phyloP scores from a whole-genome alignment of 768 basidiomycete genomes.

The Lentinula raphanica region DNA sequence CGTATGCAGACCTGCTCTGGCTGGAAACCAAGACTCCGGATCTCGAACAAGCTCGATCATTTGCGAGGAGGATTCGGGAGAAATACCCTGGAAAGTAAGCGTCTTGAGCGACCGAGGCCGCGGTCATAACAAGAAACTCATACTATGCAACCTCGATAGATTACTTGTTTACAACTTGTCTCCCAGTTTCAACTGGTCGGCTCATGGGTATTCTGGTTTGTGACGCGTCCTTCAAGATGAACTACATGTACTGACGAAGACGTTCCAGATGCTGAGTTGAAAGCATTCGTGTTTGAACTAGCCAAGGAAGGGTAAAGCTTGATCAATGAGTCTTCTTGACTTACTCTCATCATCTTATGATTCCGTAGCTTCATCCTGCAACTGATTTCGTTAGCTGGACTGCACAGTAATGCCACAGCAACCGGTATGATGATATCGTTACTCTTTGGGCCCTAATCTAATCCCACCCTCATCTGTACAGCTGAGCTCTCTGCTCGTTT shows the following conservation, averaged over 20 bases:
- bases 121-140: background rate
- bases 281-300: slow-evolving; percentile 85
- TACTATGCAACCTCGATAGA: slow-evolving; percentile 33
- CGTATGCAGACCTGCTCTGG: slow-evolving; percentile 88
- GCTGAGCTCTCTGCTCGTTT: slow-evolving; percentile 77
- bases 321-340: background rate
- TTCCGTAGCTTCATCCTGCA: slow-evolving; percentile 76
- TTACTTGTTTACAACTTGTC: slow-evolving; percentile 92
- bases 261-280: slow-evolving; percentile 60
- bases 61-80: slow-evolving; percentile 70
- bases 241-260: slow-evolving; percentile 4
- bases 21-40: slow-evolving; percentile 89
- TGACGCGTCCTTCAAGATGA: background rate
- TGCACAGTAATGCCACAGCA: slow-evolving; percentile 77
- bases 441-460: background rate
- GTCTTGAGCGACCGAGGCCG: background rate
- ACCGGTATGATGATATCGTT: slow-evolving; percentile 45
- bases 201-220: slow-evolving; percentile 68
- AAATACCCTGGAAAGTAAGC: slow-evolving; percentile 67
- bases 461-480: slow-evolving; percentile 20
- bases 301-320: slow-evolving; percentile 72
- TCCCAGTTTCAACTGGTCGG: slow-evolving; percentile 92
- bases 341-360: slow-evolving; percentile 5
- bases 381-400: slow-evolving; percentile 83
- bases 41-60: slow-evolving; percentile 70